Evolutionary conservation across 345 rosid genomes (phyloP).

Genomic region (Kandelia obovata): DNA sequence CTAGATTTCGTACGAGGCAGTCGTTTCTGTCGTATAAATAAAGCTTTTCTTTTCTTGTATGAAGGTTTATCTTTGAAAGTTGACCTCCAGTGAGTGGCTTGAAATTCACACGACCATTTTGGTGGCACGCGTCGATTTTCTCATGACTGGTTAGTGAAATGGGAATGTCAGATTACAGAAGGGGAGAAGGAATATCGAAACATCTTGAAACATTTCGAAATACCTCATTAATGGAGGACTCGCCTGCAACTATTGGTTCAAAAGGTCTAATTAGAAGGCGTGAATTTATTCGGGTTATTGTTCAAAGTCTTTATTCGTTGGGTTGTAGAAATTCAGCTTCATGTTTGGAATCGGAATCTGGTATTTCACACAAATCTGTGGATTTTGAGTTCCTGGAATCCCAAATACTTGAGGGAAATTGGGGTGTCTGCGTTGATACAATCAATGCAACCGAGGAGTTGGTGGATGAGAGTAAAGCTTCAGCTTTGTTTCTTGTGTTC

Average conservation of each 20-base stretch:
- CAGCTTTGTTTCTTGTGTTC: conserved; percentile 56
- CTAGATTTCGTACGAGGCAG: background rate
- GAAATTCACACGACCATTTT: background rate
- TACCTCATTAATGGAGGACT: conserved; percentile 46
- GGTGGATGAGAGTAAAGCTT: conserved; percentile 44
- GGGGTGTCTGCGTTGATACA: conserved; percentile 56
- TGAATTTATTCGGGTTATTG: conserved; percentile 61
- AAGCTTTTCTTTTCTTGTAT: background rate
- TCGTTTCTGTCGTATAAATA: background rate
- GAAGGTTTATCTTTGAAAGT: conserved; percentile 3
- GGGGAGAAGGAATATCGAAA: background rate
- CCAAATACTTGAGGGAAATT: conserved; percentile 56
- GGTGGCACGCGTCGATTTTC: background rate
- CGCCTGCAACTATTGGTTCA: conserved; percentile 38
- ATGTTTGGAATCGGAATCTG: conserved; percentile 64
- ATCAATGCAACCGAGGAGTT: conserved; percentile 38
- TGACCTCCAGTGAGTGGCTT: conserved; percentile 1
- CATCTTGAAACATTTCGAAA: background rate
- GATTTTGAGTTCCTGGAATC: conserved; percentile 53
- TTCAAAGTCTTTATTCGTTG: conserved; percentile 68
- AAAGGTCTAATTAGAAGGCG: conserved; percentile 57
- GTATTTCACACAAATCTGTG: conserved; percentile 41
- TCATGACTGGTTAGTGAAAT: conserved; percentile 4
- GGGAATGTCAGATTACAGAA: conserved; percentile 1
- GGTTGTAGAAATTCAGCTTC: conserved; percentile 70